Conservation (phyloP, 495 filamentous ascomycete species). For the Letharia columbiana region DNA sequence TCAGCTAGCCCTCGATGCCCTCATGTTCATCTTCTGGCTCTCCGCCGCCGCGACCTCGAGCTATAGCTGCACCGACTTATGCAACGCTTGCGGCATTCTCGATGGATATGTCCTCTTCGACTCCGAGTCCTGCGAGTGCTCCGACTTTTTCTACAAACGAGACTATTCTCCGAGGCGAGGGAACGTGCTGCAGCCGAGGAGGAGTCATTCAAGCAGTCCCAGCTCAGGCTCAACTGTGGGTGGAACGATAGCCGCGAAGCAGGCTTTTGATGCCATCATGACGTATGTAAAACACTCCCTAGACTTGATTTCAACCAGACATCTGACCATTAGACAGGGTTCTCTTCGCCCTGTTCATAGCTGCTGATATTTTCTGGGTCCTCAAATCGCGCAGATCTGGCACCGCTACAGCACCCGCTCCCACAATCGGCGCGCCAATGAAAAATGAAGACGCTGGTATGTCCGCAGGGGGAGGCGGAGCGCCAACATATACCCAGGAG, state of each 20-base stretch:
- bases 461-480: constrained; percentile 4
- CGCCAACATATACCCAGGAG: not conserved
- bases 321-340: constrained; percentile 4
- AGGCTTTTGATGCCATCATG: constrained; percentile 22
- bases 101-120: constrained; percentile 15
- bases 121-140: constrained; percentile 6
- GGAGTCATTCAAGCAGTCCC: not conserved
- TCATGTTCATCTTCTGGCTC: constrained; percentile 24
- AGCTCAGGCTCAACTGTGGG: constrained; percentile 1
- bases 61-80: constrained; percentile 22
- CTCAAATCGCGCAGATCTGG: constrained; percentile 10
- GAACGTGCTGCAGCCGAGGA: not conserved
- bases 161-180: constrained; percentile 7
- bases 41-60: constrained; percentile 21
- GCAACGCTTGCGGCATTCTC: constrained; percentile 17
- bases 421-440: not conserved
- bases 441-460: constrained; percentile 17
- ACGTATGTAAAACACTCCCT: not conserved
- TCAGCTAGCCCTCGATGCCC: constrained; percentile 21
- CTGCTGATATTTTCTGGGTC: constrained; percentile 13
- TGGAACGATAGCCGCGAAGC: constrained; percentile 12
- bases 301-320: not conserved
- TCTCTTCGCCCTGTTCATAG: constrained; percentile 12
- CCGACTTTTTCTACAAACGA: not conserved
- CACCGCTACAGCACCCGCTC: not conserved